A percentile compares a stretch with the other conserved stretches of the same genome.
Conservation (phyloP, 257 asterid species). For the Penstemon eatonii region DNA sequence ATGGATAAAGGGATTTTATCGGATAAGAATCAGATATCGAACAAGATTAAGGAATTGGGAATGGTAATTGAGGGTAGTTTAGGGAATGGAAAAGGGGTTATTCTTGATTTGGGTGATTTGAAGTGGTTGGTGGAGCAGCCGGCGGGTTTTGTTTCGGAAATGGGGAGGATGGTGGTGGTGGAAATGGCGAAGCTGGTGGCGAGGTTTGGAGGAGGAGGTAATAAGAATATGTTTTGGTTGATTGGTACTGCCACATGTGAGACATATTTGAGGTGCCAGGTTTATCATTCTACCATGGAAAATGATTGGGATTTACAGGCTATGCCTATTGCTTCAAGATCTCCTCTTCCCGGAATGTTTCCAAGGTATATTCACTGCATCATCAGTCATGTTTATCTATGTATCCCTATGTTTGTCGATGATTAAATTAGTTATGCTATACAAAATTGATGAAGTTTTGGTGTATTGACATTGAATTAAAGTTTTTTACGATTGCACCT, state of each 20-base stretch:
- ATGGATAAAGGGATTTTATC: conserved; percentile 50
- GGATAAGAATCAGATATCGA: conserved; percentile 42
- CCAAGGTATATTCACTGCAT: conserved; percentile 55
- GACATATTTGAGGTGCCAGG: conserved; percentile 91
- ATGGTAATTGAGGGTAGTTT: conserved; percentile 50
- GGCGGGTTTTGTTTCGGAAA: conserved; percentile 48
- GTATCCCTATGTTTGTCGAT: background rate
- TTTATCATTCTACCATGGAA: conserved; percentile 93
- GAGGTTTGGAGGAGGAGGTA: conserved; percentile 44
- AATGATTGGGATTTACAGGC: conserved; percentile 97
- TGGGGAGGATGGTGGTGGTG: conserved; percentile 54
- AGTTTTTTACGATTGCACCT: conserved; percentile 22
- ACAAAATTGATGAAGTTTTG: conserved; percentile 8
- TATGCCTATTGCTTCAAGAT: conserved; percentile 76
- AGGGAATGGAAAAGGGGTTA: conserved; percentile 48
- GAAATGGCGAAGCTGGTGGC: conserved; percentile 62
- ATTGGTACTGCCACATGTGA: conserved; percentile 96
- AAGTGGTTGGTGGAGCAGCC: conserved; percentile 94
- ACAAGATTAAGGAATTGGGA: conserved; percentile 62
- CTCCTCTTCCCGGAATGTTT: conserved; percentile 70
- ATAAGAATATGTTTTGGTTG: conserved; percentile 56
- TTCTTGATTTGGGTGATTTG: conserved; percentile 91
- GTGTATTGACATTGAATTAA: conserved; percentile 13
- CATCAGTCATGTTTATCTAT: background rate
- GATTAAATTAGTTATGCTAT: background rate